Evolutionary conservation across 2,329 filamentous ascomycete genomes (phyloP).

Genomic region (Trichoderma harzianum): DNA sequence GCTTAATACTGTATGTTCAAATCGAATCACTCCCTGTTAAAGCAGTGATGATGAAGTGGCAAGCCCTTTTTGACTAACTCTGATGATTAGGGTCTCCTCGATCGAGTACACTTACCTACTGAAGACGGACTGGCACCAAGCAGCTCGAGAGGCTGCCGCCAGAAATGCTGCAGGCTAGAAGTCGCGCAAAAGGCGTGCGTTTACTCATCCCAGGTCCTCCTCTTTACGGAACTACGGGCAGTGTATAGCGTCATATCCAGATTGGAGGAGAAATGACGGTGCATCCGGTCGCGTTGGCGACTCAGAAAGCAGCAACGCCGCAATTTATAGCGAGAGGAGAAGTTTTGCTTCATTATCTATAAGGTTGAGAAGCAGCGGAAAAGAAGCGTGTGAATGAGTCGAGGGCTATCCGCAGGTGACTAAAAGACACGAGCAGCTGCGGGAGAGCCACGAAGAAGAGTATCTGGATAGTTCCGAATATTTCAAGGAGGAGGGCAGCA

Average conservation of each 20-base stretch:
- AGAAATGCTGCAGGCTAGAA: slow-evolving; percentile 47
- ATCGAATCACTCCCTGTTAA: neutral
- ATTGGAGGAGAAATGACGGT: neutral
- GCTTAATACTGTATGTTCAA: slow-evolving; percentile 56
- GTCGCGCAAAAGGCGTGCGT: neutral
- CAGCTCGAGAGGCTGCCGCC: slow-evolving; percentile 50
- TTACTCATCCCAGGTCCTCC: neutral
- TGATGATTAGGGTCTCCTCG: slow-evolving; percentile 41
- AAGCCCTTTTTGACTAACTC: neutral
- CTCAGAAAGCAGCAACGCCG: neutral
- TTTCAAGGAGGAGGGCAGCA: neutral
- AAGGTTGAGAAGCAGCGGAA: neutral
- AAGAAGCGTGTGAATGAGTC: neutral
- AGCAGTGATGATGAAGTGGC: neutral
- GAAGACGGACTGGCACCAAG: slow-evolving; percentile 52
- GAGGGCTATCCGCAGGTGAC: neutral
- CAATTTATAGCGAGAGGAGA: neutral
- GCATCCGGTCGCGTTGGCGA: neutral
- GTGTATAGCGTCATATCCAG: neutral
- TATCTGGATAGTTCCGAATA: neutral
- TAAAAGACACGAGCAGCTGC: neutral
- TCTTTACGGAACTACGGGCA: neutral
- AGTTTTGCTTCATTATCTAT: neutral
- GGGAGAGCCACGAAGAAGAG: neutral
- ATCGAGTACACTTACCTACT: slow-evolving; percentile 54